Conservation (phyloP, 352 stramenopile genomes). For the Phytophthora multivora region DNA sequence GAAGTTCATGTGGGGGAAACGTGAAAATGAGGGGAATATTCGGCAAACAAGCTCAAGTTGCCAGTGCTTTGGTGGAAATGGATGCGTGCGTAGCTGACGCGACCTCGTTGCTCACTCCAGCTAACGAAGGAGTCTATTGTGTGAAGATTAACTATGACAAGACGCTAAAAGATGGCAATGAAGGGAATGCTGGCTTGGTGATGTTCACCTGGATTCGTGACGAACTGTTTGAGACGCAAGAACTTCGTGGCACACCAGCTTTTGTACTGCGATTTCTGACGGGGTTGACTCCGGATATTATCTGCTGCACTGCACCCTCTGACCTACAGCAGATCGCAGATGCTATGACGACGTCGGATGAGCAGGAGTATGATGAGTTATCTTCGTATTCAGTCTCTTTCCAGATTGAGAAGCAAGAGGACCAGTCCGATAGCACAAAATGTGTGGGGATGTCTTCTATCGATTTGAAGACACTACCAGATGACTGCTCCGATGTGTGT, state of each 20-base stretch:
- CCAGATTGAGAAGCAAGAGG: slow-evolving; percentile 56
- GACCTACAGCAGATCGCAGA: slow-evolving; percentile 28
- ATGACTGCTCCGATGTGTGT: slow-evolving; percentile 9
- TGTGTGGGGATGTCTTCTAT: slow-evolving; percentile 34
- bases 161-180: neutral
- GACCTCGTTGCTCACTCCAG: slow-evolving; percentile 23
- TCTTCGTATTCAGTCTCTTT: slow-evolving; percentile 41
- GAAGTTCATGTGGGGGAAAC: slow-evolving; percentile 1
- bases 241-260: slow-evolving; percentile 56
- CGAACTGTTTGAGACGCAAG: slow-evolving; percentile 42
- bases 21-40: slow-evolving; percentile 54
- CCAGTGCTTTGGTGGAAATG: slow-evolving; percentile 39
- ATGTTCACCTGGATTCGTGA: slow-evolving; percentile 73
- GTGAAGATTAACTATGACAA: slow-evolving; percentile 18
- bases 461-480: slow-evolving; percentile 22
- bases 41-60: slow-evolving; percentile 61
- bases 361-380: slow-evolving; percentile 25
- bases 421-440: slow-evolving; percentile 44
- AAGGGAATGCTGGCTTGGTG: slow-evolving; percentile 30
- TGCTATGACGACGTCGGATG: slow-evolving; percentile 9
- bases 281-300: slow-evolving; percentile 32
- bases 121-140: slow-evolving; percentile 66
- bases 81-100: slow-evolving; percentile 42
- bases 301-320: slow-evolving; percentile 30
- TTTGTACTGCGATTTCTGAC: slow-evolving; percentile 68